Percentiles rank a stretch among this genome's conserved stretches.
These are phyloP conservation scores for Hortaea sp. DNA, from an alignment of 2,329 filamentous ascomycete species.

Conservation along the genomic window DNA sequence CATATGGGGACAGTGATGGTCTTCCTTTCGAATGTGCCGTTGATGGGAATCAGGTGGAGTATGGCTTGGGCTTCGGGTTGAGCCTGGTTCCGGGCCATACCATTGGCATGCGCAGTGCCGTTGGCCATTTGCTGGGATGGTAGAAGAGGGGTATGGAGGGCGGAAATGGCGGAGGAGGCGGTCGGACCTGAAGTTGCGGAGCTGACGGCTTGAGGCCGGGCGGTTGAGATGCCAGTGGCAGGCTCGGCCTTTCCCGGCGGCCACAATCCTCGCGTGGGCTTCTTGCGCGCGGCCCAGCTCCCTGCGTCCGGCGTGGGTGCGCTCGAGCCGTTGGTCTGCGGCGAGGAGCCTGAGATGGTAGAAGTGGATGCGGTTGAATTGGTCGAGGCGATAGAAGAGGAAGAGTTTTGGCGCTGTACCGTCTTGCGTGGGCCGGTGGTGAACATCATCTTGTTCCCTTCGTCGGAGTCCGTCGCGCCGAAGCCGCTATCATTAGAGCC, in stretches of 20 bases:
- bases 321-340: slow-evolving; percentile 42
- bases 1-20: slow-evolving; percentile 87
- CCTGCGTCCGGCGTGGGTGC: slow-evolving; percentile 27
- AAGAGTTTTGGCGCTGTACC: slow-evolving; percentile 79
- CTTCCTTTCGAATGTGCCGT: slow-evolving; percentile 94
- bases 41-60: slow-evolving; percentile 78
- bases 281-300: slow-evolving; percentile 39
- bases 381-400: slow-evolving; percentile 63
- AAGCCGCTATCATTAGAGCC: slow-evolving; percentile 50
- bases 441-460: slow-evolving; percentile 62
- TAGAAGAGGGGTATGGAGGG: slow-evolving; percentile 52
- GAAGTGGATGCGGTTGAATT: slow-evolving; percentile 50
- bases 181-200: slow-evolving; percentile 48
- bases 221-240: slow-evolving; percentile 51
- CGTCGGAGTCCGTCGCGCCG: slow-evolving; percentile 69
- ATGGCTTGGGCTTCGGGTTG: slow-evolving; percentile 59
- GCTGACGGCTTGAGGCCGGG: slow-evolving; percentile 52
- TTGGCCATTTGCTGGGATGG: slow-evolving; percentile 62
- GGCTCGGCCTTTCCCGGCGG: slow-evolving; percentile 56
- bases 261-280: slow-evolving; percentile 49
- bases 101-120: slow-evolving; percentile 49
- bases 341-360: slow-evolving; percentile 52
- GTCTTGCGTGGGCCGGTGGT: slow-evolving; percentile 68
- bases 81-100: slow-evolving; percentile 34
- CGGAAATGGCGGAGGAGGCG: slow-evolving; percentile 52